Evolutionary conservation across 106 monocot species (phyloP).

Genomic region (Dioscorea zingiberensis): DNA sequence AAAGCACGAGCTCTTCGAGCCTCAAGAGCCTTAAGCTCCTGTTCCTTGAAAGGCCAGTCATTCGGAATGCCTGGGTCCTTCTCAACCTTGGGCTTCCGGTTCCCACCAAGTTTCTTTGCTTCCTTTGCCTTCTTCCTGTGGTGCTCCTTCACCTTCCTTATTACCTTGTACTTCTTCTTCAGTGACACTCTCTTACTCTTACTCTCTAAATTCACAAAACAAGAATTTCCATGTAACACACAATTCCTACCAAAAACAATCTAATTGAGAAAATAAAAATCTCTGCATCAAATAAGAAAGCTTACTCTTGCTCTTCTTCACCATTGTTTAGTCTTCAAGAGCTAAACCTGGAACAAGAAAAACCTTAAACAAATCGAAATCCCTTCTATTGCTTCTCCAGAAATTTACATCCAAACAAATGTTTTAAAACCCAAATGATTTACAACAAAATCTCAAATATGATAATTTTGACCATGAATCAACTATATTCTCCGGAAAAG

Average conservation of each 20-base stretch:
- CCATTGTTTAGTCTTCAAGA: constrained; percentile 31
- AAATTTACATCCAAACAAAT: no score
- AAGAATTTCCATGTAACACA: no score
- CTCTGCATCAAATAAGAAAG: neutral
- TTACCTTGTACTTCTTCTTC: constrained; percentile 78
- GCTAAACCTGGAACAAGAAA: no score
- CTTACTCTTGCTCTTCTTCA: constrained; percentile 84
- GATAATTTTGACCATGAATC: no score
- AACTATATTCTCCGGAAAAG: no score
- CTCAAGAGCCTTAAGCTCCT: constrained; percentile 87
- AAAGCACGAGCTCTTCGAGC: constrained; percentile 54
- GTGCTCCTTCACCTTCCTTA: constrained; percentile 78
- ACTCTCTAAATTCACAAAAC: constrained; percentile 43
- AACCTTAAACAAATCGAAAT: no score
- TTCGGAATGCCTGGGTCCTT: constrained; percentile 98
- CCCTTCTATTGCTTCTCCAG: no score
- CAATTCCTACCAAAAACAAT: no score
- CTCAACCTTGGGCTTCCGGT: constrained; percentile 69
- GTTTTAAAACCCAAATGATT: no score
- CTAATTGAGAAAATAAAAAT: neutral
- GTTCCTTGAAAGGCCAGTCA: constrained; percentile 99
- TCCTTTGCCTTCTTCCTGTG: constrained; percentile 88
- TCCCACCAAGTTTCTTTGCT: constrained; percentile 63
- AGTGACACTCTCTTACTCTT: constrained; percentile 91
- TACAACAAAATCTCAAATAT: no score